Percentiles rank a stretch among this genome's conserved stretches.
Evolutionary conservation across 139 green algal genomes (phyloP).

Genomic region (Nannochloris sp.): DNA sequence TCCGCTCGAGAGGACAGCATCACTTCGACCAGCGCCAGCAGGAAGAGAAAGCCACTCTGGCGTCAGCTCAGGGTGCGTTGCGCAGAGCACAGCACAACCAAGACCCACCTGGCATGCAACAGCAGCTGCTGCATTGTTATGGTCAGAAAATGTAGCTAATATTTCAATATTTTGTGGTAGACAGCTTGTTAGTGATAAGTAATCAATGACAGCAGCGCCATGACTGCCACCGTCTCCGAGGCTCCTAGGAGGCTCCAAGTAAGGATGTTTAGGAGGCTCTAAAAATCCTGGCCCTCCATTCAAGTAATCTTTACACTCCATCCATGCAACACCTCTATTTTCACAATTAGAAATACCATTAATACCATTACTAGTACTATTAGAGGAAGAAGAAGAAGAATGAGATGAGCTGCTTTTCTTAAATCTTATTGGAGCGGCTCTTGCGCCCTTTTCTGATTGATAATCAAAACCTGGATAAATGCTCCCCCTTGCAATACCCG

Average conservation of each 20-base stretch:
- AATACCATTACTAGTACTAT: no score
- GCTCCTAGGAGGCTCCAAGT: no score
- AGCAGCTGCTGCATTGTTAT: constrained; percentile 10
- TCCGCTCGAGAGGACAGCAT: no score
- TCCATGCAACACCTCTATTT: constrained; percentile 23
- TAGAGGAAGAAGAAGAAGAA: no score
- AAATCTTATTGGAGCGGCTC: constrained; percentile 29
- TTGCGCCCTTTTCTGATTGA: constrained; percentile 37
- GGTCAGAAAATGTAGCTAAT: constrained; percentile 2
- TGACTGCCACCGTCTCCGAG: no score
- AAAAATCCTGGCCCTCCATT: constrained; percentile 61
- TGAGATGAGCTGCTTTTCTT: no score
- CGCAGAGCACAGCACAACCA: constrained; percentile 31
- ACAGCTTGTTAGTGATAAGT: not conserved
- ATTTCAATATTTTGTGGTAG: constrained; percentile 2
- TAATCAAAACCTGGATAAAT: constrained; percentile 50
- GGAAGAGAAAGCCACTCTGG: constrained; percentile 16
- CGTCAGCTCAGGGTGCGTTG: constrained; percentile 56
- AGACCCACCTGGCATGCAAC: constrained; percentile 13
- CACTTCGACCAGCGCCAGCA: not conserved
- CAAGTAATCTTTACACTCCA: constrained; percentile 43
- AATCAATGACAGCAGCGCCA: not conserved
- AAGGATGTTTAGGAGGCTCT: no score
- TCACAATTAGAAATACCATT: no score
- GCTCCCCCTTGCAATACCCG: constrained; percentile 34